phyloP scores from a whole-genome alignment of 1,139 yeast species.

The Hanseniaspora uvarum region DNA sequence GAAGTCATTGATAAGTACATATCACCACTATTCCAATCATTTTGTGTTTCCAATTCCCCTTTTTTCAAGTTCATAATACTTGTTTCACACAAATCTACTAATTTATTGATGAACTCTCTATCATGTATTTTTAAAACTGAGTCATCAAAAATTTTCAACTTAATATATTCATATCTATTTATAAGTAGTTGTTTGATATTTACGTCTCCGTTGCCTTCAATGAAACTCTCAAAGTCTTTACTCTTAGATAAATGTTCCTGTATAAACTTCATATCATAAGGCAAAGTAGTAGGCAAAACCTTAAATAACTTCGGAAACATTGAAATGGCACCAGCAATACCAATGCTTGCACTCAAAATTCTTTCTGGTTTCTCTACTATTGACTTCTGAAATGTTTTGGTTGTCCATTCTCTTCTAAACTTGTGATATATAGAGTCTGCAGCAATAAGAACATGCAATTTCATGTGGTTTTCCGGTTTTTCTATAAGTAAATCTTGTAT shows the following conservation, averaged over 20 bases:
- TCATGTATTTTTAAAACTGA: slow-evolving; percentile 75
- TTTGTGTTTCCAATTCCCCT: slow-evolving; percentile 63
- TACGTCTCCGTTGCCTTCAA: not conserved
- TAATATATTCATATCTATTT: slow-evolving; percentile 1
- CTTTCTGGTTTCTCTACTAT: slow-evolving; percentile 82
- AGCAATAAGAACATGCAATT: slow-evolving; percentile 46
- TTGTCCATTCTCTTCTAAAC: slow-evolving; percentile 67
- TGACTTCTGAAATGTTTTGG: slow-evolving; percentile 55
- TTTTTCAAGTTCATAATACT: slow-evolving; percentile 47
- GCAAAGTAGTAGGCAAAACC: slow-evolving; percentile 25
- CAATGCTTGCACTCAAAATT: slow-evolving; percentile 62
- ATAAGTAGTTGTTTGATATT: not conserved
- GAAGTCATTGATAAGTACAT: slow-evolving; percentile 64
- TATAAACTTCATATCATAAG: slow-evolving; percentile 11
- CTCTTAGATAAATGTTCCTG: slow-evolving; percentile 20
- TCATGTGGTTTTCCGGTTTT: slow-evolving; percentile 30
- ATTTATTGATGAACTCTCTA: slow-evolving; percentile 53
- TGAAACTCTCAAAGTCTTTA: slow-evolving; percentile 10
- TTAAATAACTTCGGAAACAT: slow-evolving; percentile 55
- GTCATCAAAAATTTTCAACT: slow-evolving; percentile 34
- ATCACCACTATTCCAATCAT: slow-evolving; percentile 76
- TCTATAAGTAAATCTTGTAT: slow-evolving; percentile 1
- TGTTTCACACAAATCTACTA: slow-evolving; percentile 50
- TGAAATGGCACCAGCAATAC: slow-evolving; percentile 66
- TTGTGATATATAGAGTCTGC: slow-evolving; percentile 58